Evolutionary conservation across 495 filamentous ascomycete species (phyloP), one percentile per base, ranked within the genome.

Genomic region (Aspergillus bridgeri): DNA sequence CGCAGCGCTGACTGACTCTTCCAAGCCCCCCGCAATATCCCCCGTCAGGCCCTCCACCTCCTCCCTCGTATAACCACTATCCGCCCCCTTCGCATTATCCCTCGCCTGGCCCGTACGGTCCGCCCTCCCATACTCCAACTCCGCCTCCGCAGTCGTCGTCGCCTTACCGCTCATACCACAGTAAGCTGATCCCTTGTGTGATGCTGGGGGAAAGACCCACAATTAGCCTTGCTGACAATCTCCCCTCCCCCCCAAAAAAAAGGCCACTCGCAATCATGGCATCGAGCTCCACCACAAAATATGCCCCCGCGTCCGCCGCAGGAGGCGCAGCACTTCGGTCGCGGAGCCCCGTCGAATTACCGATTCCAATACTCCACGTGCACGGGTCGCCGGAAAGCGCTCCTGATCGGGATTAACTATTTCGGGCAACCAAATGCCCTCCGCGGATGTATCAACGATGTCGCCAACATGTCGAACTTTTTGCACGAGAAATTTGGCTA

Each of bases 331-430:
- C 64, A 79, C 58, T 98, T 96, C 64, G 88, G 89, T 19, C 71
- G 78, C 22, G 92, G 91, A 38, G 91, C 92, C 18, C 88, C 91
- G 13, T 81, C 83, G 42, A 81, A 81, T 59, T 93, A 96, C 69
- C 82, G 82, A 8, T 97, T 92, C 74, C 88, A 90, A 69, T 97
- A 96, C 69, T 96, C 92, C 51, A 82, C 86, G 45, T 98, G 94
- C 67, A 94, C 90, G 1, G 94, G 94, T 42, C 83, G 88, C 54
- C 80, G 91, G 61, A 96, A 94, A 78, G 94, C 94, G 7, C 81
- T 98, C 15, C 76, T 98, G 48, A 96, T 98, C 59, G 94, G 94
- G 20, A 97, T 98, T 77, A 98, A 98, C 77, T 98, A 98, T 70
- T 91, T 95, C 60, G 86, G 88, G 13, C 94, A 98, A 69, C 83